A percentile compares a stretch with the other conserved stretches of the same genome.
These are phyloP conservation scores for Neotropicomus parvogracilis DNA, from an alignment of 1,284 basidiomycete genomes.

Conservation along the genomic window DNA sequence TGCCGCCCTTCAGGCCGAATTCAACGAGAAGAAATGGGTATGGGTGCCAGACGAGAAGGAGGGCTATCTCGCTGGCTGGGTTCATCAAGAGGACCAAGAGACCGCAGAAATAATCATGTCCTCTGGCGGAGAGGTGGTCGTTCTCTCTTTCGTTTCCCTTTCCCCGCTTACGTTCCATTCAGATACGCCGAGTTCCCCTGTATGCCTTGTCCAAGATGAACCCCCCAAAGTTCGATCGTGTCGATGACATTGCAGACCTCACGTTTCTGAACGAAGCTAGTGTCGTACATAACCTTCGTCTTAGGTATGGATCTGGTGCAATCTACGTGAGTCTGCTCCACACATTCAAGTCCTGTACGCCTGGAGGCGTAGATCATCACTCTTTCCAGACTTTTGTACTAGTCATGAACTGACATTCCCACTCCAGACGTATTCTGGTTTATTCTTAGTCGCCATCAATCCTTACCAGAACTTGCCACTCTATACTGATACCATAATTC, in stretches of 20 bases:
- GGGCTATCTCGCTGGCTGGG: slow-evolving; percentile 89
- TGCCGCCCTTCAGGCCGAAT: slow-evolving; percentile 90
- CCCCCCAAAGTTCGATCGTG: slow-evolving; percentile 96
- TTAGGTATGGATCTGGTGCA: slow-evolving; percentile 87
- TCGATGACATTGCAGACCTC: slow-evolving; percentile 97
- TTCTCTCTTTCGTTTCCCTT: slow-evolving; percentile 16
- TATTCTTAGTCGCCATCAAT: slow-evolving; percentile 98
- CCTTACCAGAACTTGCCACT: slow-evolving; percentile 93
- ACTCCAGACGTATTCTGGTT: slow-evolving; percentile 86
- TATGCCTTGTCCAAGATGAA: slow-evolving; percentile 92
- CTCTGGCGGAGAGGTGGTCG: slow-evolving; percentile 67
- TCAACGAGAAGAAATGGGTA: slow-evolving; percentile 97
- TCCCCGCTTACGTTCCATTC: slow-evolving; percentile 16
- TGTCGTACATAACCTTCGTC: slow-evolving; percentile 93
- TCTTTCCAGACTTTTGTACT: background rate
- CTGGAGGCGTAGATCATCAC: background rate
- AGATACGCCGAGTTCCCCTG: slow-evolving; percentile 74
- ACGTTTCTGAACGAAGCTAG: slow-evolving; percentile 98
- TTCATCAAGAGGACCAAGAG: slow-evolving; percentile 80
- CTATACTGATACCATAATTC: slow-evolving; percentile 89
- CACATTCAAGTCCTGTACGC: slow-evolving; percentile 1
- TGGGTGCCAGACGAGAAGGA: slow-evolving; percentile 90
- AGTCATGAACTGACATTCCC: slow-evolving; percentile 14
- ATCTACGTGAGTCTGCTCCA: slow-evolving; percentile 78
- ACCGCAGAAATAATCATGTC: slow-evolving; percentile 78